phyloP scores from a whole-genome alignment of 2,329 filamentous ascomycete species.

The Stagonosporopsis chrysanthemi region DNA sequence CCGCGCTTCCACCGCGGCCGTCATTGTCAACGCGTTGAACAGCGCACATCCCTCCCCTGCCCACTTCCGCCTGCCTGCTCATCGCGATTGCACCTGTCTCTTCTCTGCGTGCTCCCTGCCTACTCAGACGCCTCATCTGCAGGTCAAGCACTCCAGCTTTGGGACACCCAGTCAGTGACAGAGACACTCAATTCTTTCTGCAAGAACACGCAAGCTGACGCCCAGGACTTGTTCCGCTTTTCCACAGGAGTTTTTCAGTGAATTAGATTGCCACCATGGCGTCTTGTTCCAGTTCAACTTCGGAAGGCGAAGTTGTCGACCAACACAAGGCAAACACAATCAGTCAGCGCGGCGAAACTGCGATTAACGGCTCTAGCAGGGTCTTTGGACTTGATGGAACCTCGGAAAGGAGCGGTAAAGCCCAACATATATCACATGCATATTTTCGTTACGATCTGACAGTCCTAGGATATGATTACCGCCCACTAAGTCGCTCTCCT shows the following conservation, averaged over 20 bases:
- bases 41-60: constrained; percentile 19
- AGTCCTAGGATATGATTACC: constrained; percentile 24
- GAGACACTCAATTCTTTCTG: constrained; percentile 37
- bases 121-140: constrained; percentile 31
- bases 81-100: constrained; percentile 34
- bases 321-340: constrained; percentile 47
- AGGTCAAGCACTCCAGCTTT: constrained; percentile 32
- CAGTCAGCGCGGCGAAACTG: constrained; percentile 38
- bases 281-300: constrained; percentile 39
- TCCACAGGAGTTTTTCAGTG: constrained; percentile 20
- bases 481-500: constrained; percentile 41
- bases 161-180: constrained; percentile 49
- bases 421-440: background rate
- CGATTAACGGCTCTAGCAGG: constrained; percentile 47
- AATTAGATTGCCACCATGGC: constrained; percentile 27
- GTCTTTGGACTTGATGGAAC: constrained; percentile 40
- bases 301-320: constrained; percentile 41
- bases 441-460: constrained; percentile 6
- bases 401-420: constrained; percentile 33
- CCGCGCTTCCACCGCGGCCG: constrained; percentile 13
- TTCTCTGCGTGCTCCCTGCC: constrained; percentile 38
- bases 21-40: constrained; percentile 18
- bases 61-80: constrained; percentile 15
- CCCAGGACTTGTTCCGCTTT: constrained; percentile 25
- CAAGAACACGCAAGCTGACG: constrained; percentile 44